Conservation (phyloP, 2,329 filamentous ascomycete genomes). For the Aureobasidium sp. region DNA sequence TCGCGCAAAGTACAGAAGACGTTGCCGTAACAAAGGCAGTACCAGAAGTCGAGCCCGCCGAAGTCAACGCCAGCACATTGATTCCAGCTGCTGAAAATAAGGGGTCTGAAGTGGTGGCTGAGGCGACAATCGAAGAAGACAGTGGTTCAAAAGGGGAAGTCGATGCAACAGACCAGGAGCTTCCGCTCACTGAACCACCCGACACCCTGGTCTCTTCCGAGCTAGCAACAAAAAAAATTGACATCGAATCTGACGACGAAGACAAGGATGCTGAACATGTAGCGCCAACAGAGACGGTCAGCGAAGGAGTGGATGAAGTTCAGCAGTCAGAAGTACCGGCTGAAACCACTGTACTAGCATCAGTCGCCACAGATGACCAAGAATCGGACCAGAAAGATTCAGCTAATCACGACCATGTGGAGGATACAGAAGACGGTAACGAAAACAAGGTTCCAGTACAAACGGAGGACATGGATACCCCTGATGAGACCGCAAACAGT, state of each 20-base stretch:
- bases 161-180: neutral
- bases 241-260: neutral
- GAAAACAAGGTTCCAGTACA: neutral
- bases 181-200: neutral
- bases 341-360: too few relatives aligned
- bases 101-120: neutral
- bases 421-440: neutral
- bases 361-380: neutral
- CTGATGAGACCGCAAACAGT: neutral
- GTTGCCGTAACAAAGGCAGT: too few relatives aligned
- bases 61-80: neutral
- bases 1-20: too few relatives aligned
- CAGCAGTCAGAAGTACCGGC: neutral
- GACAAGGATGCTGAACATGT: neutral
- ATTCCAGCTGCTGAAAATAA: too few relatives aligned
- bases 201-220: neutral
- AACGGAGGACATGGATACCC: neutral
- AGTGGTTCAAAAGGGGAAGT: too few relatives aligned
- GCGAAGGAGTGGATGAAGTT: neutral
- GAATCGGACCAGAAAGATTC: neutral
- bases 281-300: neutral
- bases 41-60: neutral
- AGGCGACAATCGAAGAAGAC: neutral
- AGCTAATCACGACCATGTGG: neutral
- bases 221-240: fast-evolving